phyloP scores from a whole-genome alignment of 352 stramenopile genomes.

The Plasmopara viticola region DNA sequence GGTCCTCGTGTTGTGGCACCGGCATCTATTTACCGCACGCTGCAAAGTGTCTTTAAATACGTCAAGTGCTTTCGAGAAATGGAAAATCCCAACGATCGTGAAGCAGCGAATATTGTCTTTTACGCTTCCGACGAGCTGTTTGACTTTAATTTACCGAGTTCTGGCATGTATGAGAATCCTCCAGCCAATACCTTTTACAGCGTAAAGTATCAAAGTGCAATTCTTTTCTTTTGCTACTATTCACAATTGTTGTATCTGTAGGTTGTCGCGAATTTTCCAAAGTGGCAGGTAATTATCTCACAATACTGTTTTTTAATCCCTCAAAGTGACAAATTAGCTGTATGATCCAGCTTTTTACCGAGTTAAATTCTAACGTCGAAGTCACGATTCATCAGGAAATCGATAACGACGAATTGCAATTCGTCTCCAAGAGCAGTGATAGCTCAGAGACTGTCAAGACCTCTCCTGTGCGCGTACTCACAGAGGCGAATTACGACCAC shows the following conservation, averaged over 20 bases:
- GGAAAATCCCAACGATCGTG: constrained; percentile 24
- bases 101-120: constrained; percentile 66
- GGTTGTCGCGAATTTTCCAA: constrained; percentile 54
- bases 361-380: constrained; percentile 35
- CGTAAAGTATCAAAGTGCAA: constrained; percentile 18
- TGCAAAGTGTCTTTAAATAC: constrained; percentile 59
- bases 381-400: constrained; percentile 42
- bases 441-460: too few relatives aligned
- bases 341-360: constrained; percentile 48
- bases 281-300: constrained; percentile 42
- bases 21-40: constrained; percentile 61
- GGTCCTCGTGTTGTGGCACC: constrained; percentile 40
- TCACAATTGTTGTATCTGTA: constrained; percentile 12
- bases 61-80: constrained; percentile 70
- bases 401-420: constrained; percentile 47
- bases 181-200: constrained; percentile 46
- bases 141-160: constrained; percentile 49
- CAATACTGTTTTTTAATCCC: too few relatives aligned
- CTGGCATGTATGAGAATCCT: constrained; percentile 45
- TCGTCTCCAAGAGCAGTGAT: constrained; percentile 17
- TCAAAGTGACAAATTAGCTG: too few relatives aligned
- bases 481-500: constrained; percentile 44
- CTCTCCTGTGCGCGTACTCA: constrained; percentile 33
- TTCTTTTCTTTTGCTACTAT: background rate
- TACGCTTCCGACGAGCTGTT: constrained; percentile 68